Conservation (phyloP, 2,329 filamentous ascomycete species). For the Aspergillus viridinutans region DNA sequence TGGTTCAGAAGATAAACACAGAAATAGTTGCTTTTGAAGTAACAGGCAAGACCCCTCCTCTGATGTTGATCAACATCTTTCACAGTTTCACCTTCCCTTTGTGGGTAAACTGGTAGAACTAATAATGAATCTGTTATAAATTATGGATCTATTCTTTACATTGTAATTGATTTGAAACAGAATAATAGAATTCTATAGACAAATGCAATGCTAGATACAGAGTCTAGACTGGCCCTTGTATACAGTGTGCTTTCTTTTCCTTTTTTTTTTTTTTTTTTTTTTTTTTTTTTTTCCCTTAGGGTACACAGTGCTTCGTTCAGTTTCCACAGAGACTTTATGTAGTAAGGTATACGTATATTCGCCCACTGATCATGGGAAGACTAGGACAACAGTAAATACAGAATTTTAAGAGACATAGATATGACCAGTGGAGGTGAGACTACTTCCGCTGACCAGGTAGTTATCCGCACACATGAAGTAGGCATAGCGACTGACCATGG, state of each 20-base stretch:
- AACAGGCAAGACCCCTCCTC: neutral
- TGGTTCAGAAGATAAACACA: neutral
- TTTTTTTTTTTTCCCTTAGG: neutral
- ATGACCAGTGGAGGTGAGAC: constrained; percentile 27
- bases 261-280: neutral
- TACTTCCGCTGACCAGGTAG: constrained; percentile 25
- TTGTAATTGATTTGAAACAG: neutral
- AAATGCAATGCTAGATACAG: neutral
- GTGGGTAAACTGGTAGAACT: neutral
- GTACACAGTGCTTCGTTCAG: neutral
- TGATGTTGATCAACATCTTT: neutral
- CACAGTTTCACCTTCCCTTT: neutral
- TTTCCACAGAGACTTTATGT: neutral
- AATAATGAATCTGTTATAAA: neutral
- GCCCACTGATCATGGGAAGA: neutral
- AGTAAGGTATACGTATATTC: neutral
- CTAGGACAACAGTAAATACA: no score
- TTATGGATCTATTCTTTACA: neutral
- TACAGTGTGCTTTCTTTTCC: neutral
- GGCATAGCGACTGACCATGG: constrained; percentile 38
- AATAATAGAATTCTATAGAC: neutral
- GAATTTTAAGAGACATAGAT: constrained; percentile 18
- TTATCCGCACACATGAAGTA: constrained; percentile 39
- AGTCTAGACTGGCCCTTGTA: neutral
- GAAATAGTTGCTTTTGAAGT: no score